Conservation (phyloP, 1,284 basidiomycete species). For the Ustilago tritici region DNA sequence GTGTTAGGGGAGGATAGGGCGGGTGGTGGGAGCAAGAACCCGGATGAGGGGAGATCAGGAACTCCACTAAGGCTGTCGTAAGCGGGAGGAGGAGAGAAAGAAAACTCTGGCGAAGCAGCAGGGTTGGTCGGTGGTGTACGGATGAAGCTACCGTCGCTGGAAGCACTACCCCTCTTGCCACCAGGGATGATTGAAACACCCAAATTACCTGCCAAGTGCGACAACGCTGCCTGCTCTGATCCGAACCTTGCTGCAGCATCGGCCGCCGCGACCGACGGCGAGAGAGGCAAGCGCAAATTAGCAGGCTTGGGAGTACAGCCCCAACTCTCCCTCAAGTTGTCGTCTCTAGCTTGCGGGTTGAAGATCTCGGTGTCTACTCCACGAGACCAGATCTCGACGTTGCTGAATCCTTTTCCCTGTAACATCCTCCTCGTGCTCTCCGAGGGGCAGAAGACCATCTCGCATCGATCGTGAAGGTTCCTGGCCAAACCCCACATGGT, state of each 20-base stretch:
- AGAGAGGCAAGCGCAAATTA: constrained; percentile 66
- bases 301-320: constrained; percentile 67
- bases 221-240: constrained; percentile 39
- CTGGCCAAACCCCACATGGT: constrained; percentile 70
- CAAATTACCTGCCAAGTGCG: constrained; percentile 52
- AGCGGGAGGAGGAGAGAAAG: constrained; percentile 63
- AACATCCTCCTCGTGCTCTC: constrained; percentile 73
- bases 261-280: constrained; percentile 41
- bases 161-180: not conserved
- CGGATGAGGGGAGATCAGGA: constrained; percentile 45
- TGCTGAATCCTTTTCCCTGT: constrained; percentile 71
- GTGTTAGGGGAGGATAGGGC: constrained; percentile 31
- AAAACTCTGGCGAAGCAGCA: constrained; percentile 56
- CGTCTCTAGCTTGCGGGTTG: constrained; percentile 71
- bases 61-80: constrained; percentile 63
- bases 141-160: constrained; percentile 66
- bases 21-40: constrained; percentile 60
- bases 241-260: constrained; percentile 37
- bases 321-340: constrained; percentile 72
- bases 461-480: constrained; percentile 64
- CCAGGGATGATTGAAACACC: constrained; percentile 35
- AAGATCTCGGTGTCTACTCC: constrained; percentile 60
- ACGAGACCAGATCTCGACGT: constrained; percentile 74
- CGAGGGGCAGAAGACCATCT: constrained; percentile 74
- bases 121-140: constrained; percentile 69